These are phyloP conservation scores for Nymphaea colorata DNA, from an alignment of 164 flowering plant genomes.

Conservation along the genomic window DNA sequence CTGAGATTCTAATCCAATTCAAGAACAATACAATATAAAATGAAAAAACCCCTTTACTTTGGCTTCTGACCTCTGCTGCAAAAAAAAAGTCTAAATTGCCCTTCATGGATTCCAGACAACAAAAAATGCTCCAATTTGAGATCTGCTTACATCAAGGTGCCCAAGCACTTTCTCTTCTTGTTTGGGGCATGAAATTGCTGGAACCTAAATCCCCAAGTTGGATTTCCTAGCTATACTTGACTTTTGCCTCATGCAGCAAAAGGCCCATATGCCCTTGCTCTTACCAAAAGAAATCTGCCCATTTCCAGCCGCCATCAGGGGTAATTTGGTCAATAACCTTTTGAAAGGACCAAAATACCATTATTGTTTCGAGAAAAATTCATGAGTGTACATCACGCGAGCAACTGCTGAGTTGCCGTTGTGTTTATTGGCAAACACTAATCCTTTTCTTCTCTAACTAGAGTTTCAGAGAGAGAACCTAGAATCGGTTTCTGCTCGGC, in stretches of 20 bases:
- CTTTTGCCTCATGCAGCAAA: not conserved
- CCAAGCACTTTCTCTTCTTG: not conserved
- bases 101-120: not conserved
- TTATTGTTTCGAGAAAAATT: not conserved
- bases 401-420: not conserved
- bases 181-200: not conserved
- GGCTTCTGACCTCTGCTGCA: too few relatives aligned
- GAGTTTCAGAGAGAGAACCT: not conserved
- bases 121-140: not conserved
- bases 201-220: not conserved
- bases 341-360: not conserved
- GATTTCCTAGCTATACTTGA: not conserved
- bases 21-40: too few relatives aligned
- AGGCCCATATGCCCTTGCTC: not conserved
- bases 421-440: not conserved
- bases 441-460: not conserved
- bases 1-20: too few relatives aligned
- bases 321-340: not conserved
- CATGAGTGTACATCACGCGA: not conserved
- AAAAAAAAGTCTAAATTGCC: not conserved
- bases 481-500: not conserved
- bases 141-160: not conserved
- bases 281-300: not conserved
- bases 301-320: not conserved
- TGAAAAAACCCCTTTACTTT: too few relatives aligned